Evolutionary conservation across 768 basidiomycete species (phyloP).

Genomic region (Phylloporus arenicola): DNA sequence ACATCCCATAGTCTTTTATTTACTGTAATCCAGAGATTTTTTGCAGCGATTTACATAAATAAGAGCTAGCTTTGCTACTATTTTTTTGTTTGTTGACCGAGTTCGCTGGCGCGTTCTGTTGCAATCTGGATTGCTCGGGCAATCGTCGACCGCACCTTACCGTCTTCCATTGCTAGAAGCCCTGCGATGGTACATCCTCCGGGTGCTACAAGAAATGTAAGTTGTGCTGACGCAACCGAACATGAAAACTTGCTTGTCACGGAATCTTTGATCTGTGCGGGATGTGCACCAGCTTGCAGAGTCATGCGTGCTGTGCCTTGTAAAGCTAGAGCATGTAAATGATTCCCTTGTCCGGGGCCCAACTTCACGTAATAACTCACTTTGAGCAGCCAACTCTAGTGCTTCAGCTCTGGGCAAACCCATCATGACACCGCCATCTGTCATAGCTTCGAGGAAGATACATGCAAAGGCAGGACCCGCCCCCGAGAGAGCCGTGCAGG

Average conservation of each 20-base stretch:
- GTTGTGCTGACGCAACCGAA: neutral
- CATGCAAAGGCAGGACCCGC: constrained; percentile 97
- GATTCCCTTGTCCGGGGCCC: neutral
- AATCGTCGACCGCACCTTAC: constrained; percentile 87
- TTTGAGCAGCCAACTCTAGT: constrained; percentile 91
- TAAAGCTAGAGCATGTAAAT: constrained; percentile 50
- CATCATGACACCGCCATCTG: constrained; percentile 99
- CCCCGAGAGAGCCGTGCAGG: constrained; percentile 93
- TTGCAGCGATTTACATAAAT: neutral
- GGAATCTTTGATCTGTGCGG: constrained; percentile 94
- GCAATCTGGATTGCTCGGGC: constrained; percentile 93
- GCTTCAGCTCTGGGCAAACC: constrained; percentile 92
- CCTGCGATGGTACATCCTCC: constrained; percentile 99
- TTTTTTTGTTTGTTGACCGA: constrained; percentile 67
- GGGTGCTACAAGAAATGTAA: constrained; percentile 57
- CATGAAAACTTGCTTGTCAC: constrained; percentile 74
- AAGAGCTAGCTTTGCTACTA: constrained; percentile 13
- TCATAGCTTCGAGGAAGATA: constrained; percentile 96
- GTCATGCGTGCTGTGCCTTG: constrained; percentile 98
- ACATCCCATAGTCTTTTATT: constrained; percentile 12
- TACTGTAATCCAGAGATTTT: neutral
- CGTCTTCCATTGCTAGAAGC: constrained; percentile 91
- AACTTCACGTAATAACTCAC: constrained; percentile 40
- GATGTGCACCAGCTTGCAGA: constrained; percentile 82
- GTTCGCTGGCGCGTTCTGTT: constrained; percentile 79